phyloP scores from a whole-genome alignment of 306 rosid genomes.

The Luffa acutangula region DNA sequence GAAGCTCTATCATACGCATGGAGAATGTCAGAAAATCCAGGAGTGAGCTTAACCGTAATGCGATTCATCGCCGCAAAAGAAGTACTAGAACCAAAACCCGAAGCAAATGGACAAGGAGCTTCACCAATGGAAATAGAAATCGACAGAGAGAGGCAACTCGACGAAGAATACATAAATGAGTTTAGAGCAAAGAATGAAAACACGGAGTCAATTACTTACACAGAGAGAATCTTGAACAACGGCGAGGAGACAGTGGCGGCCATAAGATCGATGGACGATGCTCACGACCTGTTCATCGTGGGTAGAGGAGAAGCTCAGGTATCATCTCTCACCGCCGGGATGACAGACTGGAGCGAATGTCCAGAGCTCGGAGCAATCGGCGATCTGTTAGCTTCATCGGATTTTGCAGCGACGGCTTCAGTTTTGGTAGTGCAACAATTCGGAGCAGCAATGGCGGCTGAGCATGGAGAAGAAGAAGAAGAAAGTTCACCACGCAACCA shows the following conservation, averaged over 20 bases:
- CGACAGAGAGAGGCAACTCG: constrained; percentile 39
- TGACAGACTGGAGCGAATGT: constrained; percentile 95
- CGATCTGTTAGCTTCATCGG: constrained; percentile 74
- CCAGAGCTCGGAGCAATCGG: constrained; percentile 90
- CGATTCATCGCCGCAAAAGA: constrained; percentile 40
- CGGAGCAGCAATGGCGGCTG: constrained; percentile 17
- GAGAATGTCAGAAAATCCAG: constrained; percentile 69
- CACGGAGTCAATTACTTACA: constrained; percentile 32
- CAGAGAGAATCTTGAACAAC: constrained; percentile 53
- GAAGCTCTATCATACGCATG: constrained; percentile 73
- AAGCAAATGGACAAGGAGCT: not conserved
- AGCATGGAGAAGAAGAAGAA: constrained; percentile 8
- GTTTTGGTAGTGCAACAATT: constrained; percentile 77
- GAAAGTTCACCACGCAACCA: constrained; percentile 12
- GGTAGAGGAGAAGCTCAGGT: constrained; percentile 79
- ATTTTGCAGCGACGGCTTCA: constrained; percentile 73
- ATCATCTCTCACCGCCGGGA: constrained; percentile 75
- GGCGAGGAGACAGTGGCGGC: constrained; percentile 82
- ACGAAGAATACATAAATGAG: constrained; percentile 40
- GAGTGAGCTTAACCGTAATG: constrained; percentile 44
- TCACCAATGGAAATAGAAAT: constrained; percentile 32
- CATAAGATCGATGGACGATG: constrained; percentile 48
- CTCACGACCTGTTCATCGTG: constrained; percentile 65
- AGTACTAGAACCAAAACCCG: not conserved
- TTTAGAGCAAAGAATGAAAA: constrained; percentile 16